Evolutionary conservation across 1,284 basidiomycete species (phyloP).

Genomic region (Stereum hirsutum): DNA sequence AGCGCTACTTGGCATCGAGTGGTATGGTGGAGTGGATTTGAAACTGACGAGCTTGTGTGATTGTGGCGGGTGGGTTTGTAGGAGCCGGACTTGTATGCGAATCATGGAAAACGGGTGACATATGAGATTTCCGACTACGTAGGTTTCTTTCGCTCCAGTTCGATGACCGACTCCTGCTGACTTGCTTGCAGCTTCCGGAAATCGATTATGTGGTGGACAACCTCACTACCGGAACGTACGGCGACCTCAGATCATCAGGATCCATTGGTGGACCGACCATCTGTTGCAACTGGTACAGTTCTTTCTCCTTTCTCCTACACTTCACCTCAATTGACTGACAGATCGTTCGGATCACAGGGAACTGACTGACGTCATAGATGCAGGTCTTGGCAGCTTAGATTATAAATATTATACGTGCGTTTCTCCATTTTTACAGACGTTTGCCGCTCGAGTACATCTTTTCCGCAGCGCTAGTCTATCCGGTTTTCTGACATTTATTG

Average conservation of each 20-base stretch:
- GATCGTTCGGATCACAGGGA: neutral
- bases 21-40: too few relatives aligned
- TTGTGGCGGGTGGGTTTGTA: too few relatives aligned
- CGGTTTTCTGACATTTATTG: neutral
- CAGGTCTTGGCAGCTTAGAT: neutral
- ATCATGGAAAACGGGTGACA: neutral
- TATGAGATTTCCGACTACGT: neutral
- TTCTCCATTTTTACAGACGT: too few relatives aligned
- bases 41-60: too few relatives aligned
- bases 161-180: neutral
- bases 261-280: neutral
- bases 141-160: neutral
- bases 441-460: too few relatives aligned
- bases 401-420: constrained; percentile 1
- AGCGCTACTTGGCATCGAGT: too few relatives aligned
- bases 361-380: neutral
- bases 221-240: neutral
- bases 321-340: neutral
- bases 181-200: neutral
- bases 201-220: neutral
- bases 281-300: constrained; percentile 1
- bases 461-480: neutral
- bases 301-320: neutral
- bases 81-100: constrained; percentile 1
- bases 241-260: neutral